Evolutionary conservation across 1,139 yeast species (phyloP).

Genomic region (Scheffersomyces illinoinensis): DNA sequence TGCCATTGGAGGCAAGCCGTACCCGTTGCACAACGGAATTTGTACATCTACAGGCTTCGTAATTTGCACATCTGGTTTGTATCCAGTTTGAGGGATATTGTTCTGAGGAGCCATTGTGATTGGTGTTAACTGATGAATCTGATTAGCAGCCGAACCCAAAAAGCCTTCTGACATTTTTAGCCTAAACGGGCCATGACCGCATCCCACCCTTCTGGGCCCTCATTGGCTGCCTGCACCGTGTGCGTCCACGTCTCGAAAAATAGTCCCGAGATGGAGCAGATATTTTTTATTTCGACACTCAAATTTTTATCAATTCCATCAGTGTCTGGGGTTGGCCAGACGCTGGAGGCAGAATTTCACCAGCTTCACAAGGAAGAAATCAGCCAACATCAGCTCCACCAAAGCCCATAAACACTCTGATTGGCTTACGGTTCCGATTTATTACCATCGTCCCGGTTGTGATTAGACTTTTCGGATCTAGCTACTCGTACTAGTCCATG

Average conservation of each 20-base stretch:
- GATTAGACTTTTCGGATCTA: neutral
- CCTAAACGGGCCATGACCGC: neutral
- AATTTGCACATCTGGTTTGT: neutral
- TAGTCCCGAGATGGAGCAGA: neutral
- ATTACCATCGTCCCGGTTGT: neutral
- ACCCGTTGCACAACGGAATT: neutral
- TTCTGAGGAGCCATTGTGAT: neutral
- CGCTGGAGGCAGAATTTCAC: neutral
- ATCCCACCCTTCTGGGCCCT: neutral
- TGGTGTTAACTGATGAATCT: neutral
- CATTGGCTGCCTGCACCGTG: neutral
- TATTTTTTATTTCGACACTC: neutral
- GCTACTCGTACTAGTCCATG: neutral
- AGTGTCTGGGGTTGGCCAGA: neutral
- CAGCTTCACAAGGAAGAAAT: neutral
- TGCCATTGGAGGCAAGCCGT: neutral
- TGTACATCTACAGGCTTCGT: neutral
- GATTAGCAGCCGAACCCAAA: neutral
- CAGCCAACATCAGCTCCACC: no score
- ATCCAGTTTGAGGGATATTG: neutral
- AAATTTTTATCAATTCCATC: neutral
- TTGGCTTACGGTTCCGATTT: neutral
- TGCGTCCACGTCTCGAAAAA: neutral
- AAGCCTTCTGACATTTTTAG: neutral
- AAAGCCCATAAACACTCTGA: no score